Conservation (phyloP, 2,329 filamentous ascomycete species). For the Xylariaceae sp. region DNA sequence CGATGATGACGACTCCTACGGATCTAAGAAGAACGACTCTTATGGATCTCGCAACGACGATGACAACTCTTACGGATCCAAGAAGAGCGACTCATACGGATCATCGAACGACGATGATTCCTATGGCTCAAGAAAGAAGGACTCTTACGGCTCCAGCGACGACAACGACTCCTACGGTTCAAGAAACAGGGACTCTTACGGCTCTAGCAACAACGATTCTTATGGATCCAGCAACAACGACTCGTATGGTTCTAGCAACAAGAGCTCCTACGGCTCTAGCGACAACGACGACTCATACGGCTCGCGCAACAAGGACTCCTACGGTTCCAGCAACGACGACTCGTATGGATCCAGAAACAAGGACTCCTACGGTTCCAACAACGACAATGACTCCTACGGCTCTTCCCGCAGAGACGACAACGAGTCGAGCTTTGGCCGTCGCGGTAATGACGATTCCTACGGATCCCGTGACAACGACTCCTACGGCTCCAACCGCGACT, state of each 20-base stretch:
- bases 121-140: conserved; percentile 20
- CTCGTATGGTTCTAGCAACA: conserved; percentile 17
- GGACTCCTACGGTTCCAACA: conserved; percentile 12
- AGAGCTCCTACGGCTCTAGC: conserved; percentile 5
- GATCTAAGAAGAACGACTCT: conserved; percentile 9
- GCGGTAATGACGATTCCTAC: conserved; percentile 10
- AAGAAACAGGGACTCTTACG: conserved; percentile 12
- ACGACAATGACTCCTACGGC: conserved; percentile 11
- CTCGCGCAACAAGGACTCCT: conserved; percentile 10
- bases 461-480: conserved; percentile 16
- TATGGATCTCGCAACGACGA: conserved; percentile 20
- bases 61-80: conserved; percentile 10
- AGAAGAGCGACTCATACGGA: conserved; percentile 17
- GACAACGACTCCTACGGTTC: conserved; percentile 12
- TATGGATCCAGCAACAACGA: conserved; percentile 18
- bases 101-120: conserved; percentile 30
- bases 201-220: conserved; percentile 10
- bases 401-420: conserved; percentile 17
- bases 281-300: conserved; percentile 16
- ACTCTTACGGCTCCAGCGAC: conserved; percentile 18
- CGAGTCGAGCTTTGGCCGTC: conserved; percentile 6
- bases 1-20: conserved; percentile 25
- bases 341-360: conserved; percentile 14
- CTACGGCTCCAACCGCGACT: conserved; percentile 13
- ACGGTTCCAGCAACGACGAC: conserved; percentile 10